These are phyloP conservation scores for Curvularia hawaiiensis DNA, from an alignment of 2,329 filamentous ascomycete genomes.

Conservation along the genomic window DNA sequence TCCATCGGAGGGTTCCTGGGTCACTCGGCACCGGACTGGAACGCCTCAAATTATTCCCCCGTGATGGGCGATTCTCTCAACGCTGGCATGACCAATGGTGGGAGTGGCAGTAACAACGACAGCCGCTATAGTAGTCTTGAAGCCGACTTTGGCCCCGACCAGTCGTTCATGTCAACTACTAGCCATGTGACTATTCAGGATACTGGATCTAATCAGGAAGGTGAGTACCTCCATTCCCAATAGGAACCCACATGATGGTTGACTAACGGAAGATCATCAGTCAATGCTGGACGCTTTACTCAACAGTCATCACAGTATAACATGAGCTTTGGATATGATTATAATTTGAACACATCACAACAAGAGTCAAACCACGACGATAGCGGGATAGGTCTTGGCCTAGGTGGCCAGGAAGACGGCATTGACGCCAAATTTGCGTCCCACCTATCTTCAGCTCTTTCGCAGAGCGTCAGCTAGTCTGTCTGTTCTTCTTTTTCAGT, in stretches of 20 bases:
- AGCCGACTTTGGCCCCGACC: conserved; percentile 43
- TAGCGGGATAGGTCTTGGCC: conserved; percentile 43
- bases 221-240: conserved; percentile 30
- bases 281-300: conserved; percentile 41
- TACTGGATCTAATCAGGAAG: conserved; percentile 32
- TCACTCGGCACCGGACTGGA: conserved; percentile 46
- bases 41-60: conserved; percentile 33
- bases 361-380: conserved; percentile 43
- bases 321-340: conserved; percentile 43
- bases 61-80: conserved; percentile 39
- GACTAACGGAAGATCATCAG: conserved; percentile 45
- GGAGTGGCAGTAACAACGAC: conserved; percentile 46
- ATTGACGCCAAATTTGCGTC: conserved; percentile 42
- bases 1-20: conserved; percentile 88
- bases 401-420: conserved; percentile 42
- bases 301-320: conserved; percentile 36
- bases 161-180: conserved; percentile 41
- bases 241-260: conserved; percentile 28
- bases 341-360: conserved; percentile 39
- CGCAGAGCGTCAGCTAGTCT: conserved; percentile 29
- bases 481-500: conserved; percentile 11
- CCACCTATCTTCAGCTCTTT: conserved; percentile 30
- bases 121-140: conserved; percentile 48
- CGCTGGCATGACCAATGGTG: conserved; percentile 38
- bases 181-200: conserved; percentile 33